Evolutionary conservation across 805 yeast species (phyloP), one percentile per base, ranked within the genome.

Genomic region (Brettanomyces anomalus): DNA sequence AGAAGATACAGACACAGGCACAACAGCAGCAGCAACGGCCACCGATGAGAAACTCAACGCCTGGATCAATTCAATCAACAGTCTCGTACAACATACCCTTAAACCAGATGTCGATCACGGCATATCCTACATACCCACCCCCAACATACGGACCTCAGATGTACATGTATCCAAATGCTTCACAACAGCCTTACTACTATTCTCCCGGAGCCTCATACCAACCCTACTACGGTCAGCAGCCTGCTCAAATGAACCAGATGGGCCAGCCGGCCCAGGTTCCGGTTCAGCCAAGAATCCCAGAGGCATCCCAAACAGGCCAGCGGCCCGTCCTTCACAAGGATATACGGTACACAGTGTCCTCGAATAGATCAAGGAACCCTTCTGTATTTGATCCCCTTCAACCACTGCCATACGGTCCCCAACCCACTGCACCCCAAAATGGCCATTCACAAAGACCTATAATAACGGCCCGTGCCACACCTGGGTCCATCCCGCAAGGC

Each of bases 361-460:
- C 61, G 5, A 46, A 40, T 33, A 53, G 56, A 39, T 54, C 63
- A 11, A 59, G 75, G 37, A 69, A 70, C 46, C 55, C 60, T 30
- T 68, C 74, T 13, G 63, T 69, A 16, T 61, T 61, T 47, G 67
- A 58, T 42, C 65, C 67, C 3, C 45, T 62, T 36, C 63, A 53
- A 40, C 57, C 59, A 10, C 19, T 48, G 30, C 54, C 52, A 14
- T 15, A 26, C 15, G 32, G 31, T 15, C 40, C 6, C 16, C 11
- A 5, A 11, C 34, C 40, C 13, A n/a, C 40, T 4, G 32, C 43
- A 10, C 10, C 28, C 28, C 6, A 24, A 11, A 24, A 24, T 24
- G 28, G 28, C 28, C 28, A 7, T 11, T 18, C 37, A 14, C 18
- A 36, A 21, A 10, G 18, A 6, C 31, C 42, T 5, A 10, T 10